Conservation (phyloP, 139 green algal genomes). For the Coccomyxa sp. region DNA sequence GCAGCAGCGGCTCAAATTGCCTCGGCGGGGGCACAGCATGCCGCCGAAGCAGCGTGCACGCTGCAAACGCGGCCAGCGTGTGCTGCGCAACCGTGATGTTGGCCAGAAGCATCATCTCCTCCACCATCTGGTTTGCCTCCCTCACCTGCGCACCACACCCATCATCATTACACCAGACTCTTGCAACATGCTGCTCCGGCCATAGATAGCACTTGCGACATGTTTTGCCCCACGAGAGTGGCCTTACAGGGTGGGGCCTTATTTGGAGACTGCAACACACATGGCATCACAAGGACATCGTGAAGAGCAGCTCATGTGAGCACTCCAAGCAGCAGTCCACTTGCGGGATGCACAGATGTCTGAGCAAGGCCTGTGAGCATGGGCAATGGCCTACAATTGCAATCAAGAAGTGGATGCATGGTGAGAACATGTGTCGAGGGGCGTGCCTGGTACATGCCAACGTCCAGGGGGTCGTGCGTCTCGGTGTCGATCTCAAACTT, state of each 20-base stretch:
- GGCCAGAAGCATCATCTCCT: constrained; percentile 98
- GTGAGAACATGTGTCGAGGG: too few relatives aligned
- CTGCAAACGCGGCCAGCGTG: constrained; percentile 74
- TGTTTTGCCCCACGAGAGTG: not conserved
- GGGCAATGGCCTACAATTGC: too few relatives aligned
- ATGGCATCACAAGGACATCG: too few relatives aligned
- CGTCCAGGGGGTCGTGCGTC: constrained; percentile 87
- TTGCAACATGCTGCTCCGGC: not conserved
- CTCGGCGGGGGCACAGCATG: constrained; percentile 65
- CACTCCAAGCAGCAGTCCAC: too few relatives aligned
- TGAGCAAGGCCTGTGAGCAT: too few relatives aligned
- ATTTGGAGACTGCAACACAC: too few relatives aligned
- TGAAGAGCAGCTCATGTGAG: too few relatives aligned
- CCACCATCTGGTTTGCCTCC: constrained; percentile 96
- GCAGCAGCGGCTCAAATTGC: constrained; percentile 69
- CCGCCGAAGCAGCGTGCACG: constrained; percentile 71
- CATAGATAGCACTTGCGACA: too few relatives aligned
- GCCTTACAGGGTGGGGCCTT: not conserved
- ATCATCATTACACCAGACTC: not conserved
- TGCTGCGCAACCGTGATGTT: constrained; percentile 86
- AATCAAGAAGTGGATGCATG: too few relatives aligned
- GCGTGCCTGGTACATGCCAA: constrained; percentile 88
- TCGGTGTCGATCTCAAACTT: constrained; percentile 92
- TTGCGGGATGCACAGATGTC: too few relatives aligned
- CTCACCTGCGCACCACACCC: constrained; percentile 36